Evolutionary conservation across 805 yeast species (phyloP).

Genomic region (Yarrowia divulgata): DNA sequence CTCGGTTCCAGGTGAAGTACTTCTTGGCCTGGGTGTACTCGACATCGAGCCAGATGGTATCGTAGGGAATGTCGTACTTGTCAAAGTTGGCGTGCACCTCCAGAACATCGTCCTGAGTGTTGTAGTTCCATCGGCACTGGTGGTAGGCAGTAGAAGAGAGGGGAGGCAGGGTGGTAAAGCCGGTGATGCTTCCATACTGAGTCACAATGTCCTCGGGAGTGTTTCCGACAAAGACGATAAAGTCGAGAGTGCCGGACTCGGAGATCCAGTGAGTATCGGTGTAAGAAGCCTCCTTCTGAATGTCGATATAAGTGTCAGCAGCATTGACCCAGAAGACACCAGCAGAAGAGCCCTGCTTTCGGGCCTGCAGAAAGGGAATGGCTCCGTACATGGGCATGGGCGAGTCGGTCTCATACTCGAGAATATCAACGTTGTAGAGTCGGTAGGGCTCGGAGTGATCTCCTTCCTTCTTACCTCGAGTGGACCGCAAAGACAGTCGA

Average conservation of each 20-base stretch:
- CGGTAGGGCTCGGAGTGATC: conserved; percentile 74
- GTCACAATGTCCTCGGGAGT: conserved; percentile 62
- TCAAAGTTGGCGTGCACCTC: conserved; percentile 75
- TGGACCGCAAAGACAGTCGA: conserved; percentile 73
- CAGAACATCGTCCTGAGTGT: conserved; percentile 85
- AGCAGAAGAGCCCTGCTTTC: conserved; percentile 61
- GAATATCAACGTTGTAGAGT: conserved; percentile 90
- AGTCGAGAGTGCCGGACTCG: conserved; percentile 84
- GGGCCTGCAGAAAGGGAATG: conserved; percentile 85
- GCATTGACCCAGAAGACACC: conserved; percentile 92
- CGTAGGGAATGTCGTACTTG: conserved; percentile 77
- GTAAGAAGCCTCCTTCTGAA: conserved; percentile 51
- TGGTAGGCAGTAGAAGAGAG: conserved; percentile 86
- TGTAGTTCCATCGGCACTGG: conserved; percentile 98
- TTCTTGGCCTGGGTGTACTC: conserved; percentile 88
- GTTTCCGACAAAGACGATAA: conserved; percentile 69
- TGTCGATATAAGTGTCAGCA: conserved; percentile 91
- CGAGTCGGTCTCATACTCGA: conserved; percentile 86
- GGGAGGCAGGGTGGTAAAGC: conserved; percentile 75
- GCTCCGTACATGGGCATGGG: conserved; percentile 94
- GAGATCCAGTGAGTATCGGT: conserved; percentile 89
- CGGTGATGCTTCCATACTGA: conserved; percentile 74
- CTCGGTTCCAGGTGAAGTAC: conserved; percentile 89
- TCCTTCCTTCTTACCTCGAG: conserved; percentile 52
- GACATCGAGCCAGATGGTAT: conserved; percentile 92